Evolutionary conservation across 495 filamentous ascomycete genomes (phyloP).

Genomic region (Aeminium ludgeri): DNA sequence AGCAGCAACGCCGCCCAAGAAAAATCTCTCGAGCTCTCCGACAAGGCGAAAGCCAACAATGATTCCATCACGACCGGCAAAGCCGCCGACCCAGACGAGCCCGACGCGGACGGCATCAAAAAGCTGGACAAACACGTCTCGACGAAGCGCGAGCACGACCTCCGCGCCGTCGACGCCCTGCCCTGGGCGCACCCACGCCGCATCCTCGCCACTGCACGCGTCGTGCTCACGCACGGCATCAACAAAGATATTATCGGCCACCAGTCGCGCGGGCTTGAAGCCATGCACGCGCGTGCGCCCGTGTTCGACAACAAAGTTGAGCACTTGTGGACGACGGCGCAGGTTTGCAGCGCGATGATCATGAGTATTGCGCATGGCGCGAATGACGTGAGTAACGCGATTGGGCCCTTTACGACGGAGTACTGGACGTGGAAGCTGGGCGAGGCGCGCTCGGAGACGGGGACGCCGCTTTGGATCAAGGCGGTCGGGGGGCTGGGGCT

Average conservation of each 20-base stretch:
- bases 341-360: slow-evolving; percentile 42
- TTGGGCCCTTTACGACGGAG: slow-evolving; percentile 16
- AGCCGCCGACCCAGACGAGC: background rate
- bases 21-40: background rate
- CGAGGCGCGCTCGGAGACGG: slow-evolving; percentile 27
- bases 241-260: background rate
- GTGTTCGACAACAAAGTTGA: slow-evolving; percentile 18
- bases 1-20: background rate
- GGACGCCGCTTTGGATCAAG: slow-evolving; percentile 52
- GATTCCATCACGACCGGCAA: background rate
- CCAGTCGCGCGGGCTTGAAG: background rate
- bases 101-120: background rate
- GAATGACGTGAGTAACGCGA: slow-evolving; percentile 18
- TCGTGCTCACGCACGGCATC: background rate
- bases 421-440: slow-evolving; percentile 24
- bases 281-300: slow-evolving; percentile 11
- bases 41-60: background rate
- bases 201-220: background rate
- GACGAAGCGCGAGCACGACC: background rate
- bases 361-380: slow-evolving; percentile 22
- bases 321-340: slow-evolving; percentile 20
- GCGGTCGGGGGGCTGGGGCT: slow-evolving; percentile 35
- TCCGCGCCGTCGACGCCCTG: background rate
- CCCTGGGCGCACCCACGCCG: background rate
- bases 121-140: background rate